Evolutionary conservation across 2,329 filamentous ascomycete genomes (phyloP), one percentile per base, ranked within the genome.

Genomic region (Aspergillus latus): DNA sequence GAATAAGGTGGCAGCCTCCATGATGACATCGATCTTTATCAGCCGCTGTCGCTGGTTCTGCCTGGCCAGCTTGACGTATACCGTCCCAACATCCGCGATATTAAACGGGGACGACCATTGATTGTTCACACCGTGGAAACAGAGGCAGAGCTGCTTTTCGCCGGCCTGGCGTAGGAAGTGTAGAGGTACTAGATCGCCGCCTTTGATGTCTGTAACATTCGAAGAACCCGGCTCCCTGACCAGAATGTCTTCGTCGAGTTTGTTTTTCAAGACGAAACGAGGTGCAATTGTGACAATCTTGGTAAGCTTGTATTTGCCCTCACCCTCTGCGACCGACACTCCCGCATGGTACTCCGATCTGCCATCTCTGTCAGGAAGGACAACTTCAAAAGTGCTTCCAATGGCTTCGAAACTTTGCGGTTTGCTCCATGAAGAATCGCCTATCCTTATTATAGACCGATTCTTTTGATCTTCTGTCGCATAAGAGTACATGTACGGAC

Each of bases 51-150:
- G 85, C 73, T 97, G 90, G 11, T 92, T 91, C 42, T 88, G 85
- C 74, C 92, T 96, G 16, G 93, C 90, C 57, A 99, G 84, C 76
- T 99, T 99, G 73, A 99, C 84, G 71, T 99, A 91, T 0, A 91
- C 88, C 11, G 88, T 95, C 16, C 94, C 94, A 43, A 97, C 82
- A 68, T 97, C 94, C 0, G 92, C 92, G 67, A 99, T 97, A 69
- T 96, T 96, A 80, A 99, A 97, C 0, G 94, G 92, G 10, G 94
- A 94, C 0, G 93, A 96, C 94, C 94, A 99, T 64, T 94, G 91
- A 68, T 96, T 97, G 75, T 96, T 95, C 45, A 97, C 85, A 0
- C 93, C 94, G 0, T 92, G 90, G 72, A 95, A 96, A 73, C 92
- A 96, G 6, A 99, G 79, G 60, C 91, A 96, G 5, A 99, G 78